Conservation (phyloP, 768 basidiomycete genomes). For the Mycena maculata region DNA sequence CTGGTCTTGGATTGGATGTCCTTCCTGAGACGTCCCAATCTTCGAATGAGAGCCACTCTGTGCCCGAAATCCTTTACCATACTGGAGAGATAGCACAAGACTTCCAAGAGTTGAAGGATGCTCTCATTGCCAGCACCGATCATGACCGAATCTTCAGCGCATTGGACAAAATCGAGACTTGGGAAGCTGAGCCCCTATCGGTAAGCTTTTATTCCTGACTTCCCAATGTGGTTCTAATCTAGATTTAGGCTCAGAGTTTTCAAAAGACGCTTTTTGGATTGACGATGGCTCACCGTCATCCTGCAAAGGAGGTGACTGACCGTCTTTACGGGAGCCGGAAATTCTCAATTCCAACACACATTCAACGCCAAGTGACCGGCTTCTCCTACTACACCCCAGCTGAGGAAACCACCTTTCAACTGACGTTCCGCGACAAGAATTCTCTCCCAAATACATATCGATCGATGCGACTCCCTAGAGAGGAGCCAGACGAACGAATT, state of each 20-base stretch:
- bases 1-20: conserved; percentile 15
- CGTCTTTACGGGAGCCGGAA: background rate
- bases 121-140: background rate
- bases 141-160: conserved; percentile 17
- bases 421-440: conserved; percentile 29
- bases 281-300: background rate
- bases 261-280: background rate
- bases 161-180: conserved; percentile 16
- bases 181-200: conserved; percentile 18
- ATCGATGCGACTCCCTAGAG: background rate
- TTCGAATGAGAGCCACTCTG: background rate
- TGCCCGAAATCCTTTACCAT: conserved; percentile 6
- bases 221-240: background rate
- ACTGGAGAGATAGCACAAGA: conserved; percentile 15
- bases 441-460: background rate
- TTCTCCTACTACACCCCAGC: conserved; percentile 4
- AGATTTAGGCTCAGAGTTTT: conserved; percentile 6
- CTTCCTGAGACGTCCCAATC: background rate
- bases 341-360: background rate
- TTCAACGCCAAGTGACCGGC: conserved; percentile 17
- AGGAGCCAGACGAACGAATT: background rate
- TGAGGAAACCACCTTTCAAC: background rate
- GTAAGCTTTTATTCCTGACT: background rate
- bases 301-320: conserved; percentile 5
- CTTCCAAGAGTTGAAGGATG: conserved; percentile 14